phyloP scores from a whole-genome alignment of 208 protist genomes.

The Trypanosomatidae sp. region DNA sequence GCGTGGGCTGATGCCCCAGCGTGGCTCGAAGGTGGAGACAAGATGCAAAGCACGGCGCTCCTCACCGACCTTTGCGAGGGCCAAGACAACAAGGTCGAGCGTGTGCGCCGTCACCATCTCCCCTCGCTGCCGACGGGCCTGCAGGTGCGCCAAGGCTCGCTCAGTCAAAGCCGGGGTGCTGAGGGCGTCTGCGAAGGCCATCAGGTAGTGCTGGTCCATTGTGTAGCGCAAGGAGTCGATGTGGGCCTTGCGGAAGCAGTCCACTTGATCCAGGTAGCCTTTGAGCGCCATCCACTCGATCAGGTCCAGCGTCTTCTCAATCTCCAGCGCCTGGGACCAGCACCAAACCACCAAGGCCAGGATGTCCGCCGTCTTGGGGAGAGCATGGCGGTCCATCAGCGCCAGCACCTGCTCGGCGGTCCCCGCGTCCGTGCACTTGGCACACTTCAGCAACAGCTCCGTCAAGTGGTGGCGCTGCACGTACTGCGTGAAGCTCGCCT shows the following conservation, averaged over 20 bases:
- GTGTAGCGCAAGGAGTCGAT: constrained; percentile 71
- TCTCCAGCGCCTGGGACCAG: constrained; percentile 55
- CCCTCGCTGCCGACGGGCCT: constrained; percentile 28
- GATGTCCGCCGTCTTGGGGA: constrained; percentile 74
- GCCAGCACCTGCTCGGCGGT: constrained; percentile 71
- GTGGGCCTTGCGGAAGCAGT: constrained; percentile 59
- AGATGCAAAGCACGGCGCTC: constrained; percentile 69
- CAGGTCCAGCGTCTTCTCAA: constrained; percentile 82
- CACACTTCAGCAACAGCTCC: constrained; percentile 73
- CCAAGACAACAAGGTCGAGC: constrained; percentile 76
- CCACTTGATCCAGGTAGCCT: constrained; percentile 73
- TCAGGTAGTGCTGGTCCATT: constrained; percentile 86
- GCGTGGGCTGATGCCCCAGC: constrained; percentile 63
- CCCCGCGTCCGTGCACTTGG: constrained; percentile 67
- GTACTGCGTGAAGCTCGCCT: constrained; percentile 71
- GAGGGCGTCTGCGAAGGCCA: constrained; percentile 58
- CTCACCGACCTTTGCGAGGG: constrained; percentile 55
- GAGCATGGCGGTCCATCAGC: constrained; percentile 83
- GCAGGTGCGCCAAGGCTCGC: constrained; percentile 52
- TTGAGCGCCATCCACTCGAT: constrained; percentile 79
- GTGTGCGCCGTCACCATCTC: constrained; percentile 68
- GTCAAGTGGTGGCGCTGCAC: constrained; percentile 72
- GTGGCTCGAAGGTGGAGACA: constrained; percentile 50
- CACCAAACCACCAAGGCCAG: constrained; percentile 78
- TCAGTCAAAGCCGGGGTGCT: constrained; percentile 34